Evolutionary conservation across 108 stramenopile genomes (phyloP), one percentile per base, ranked within the genome.

Genomic region (Cyclotella atomus): DNA sequence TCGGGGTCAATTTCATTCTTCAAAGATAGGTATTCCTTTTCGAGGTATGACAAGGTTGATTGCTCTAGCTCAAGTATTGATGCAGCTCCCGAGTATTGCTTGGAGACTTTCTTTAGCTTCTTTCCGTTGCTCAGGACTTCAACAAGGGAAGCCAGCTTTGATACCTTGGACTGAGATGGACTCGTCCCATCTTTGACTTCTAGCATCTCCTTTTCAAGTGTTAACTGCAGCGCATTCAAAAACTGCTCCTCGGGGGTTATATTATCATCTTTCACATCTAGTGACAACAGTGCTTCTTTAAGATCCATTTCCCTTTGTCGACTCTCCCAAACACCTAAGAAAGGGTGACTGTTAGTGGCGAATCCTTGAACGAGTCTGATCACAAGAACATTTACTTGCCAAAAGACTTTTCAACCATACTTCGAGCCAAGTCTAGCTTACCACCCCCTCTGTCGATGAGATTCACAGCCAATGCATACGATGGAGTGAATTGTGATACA

Each of bases 401-500:
- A 67, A 95, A 95, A 4, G 85, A 87, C 66, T 90, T 92, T 27
- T 88, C 71, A 0, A 95, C 89, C 57, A 95, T 79, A 35, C 73
- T 76, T 32, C 79, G 65, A 12, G 91, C 91, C 30, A 91, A 83
- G 28, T 92, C 88, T 10, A 95, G 76, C 47, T 84, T 85, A 1
- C 94, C 94, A 20, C 60, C 16, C 24, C 91, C 89, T 52, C 89
- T 70, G 9, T 85, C 75, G 44, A 96, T 82, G 6, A 94, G 72
- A 38, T 92, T 91, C 9, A 91, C 83, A 3, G 91, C 89, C 14
- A 96, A 62, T 24, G 91, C 34, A 67, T 92, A 96, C 3, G 91
- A 91, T 0, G 92, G 88, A 0, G 83, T 79, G 72, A 94, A 96
- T 63, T 93, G 92, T 3, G 92, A 94, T 29, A 69, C 56, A 32